Conservation (phyloP, 2,329 filamentous ascomycete species). For the Emmonsiellopsis sp. region DNA sequence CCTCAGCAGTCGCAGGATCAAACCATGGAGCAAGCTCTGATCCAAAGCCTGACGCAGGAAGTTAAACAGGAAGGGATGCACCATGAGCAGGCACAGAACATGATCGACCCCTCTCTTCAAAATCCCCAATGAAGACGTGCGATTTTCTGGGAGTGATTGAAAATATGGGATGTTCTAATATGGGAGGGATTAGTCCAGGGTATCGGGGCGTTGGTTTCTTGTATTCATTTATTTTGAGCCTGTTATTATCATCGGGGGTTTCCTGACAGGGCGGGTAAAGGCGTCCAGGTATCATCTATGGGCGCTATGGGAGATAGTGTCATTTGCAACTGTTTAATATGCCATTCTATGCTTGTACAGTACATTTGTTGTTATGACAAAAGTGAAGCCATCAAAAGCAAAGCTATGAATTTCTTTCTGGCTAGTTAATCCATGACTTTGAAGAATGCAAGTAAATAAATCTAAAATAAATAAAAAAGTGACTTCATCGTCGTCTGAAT, state of each 20-base stretch:
- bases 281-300: neutral
- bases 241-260: neutral
- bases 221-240: neutral
- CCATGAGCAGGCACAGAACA: constrained; percentile 15
- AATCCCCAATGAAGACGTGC: constrained; percentile 5
- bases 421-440: too few relatives aligned
- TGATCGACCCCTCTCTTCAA: constrained; percentile 29
- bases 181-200: neutral
- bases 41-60: constrained; percentile 36
- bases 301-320: too few relatives aligned
- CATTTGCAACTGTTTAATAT: too few relatives aligned
- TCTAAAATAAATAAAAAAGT: too few relatives aligned
- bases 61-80: constrained; percentile 29
- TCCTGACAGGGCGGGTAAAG: neutral
- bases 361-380: too few relatives aligned
- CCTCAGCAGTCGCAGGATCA: constrained; percentile 25
- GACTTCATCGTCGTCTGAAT: too few relatives aligned
- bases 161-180: neutral
- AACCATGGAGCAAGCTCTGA: constrained; percentile 34
- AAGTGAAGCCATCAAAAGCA: too few relatives aligned
- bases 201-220: neutral
- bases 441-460: too few relatives aligned
- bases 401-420: too few relatives aligned
- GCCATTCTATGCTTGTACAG: too few relatives aligned
- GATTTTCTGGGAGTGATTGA: neutral